phyloP scores from a whole-genome alignment of 352 stramenopile genomes.

The Phytophthora sp. region DNA sequence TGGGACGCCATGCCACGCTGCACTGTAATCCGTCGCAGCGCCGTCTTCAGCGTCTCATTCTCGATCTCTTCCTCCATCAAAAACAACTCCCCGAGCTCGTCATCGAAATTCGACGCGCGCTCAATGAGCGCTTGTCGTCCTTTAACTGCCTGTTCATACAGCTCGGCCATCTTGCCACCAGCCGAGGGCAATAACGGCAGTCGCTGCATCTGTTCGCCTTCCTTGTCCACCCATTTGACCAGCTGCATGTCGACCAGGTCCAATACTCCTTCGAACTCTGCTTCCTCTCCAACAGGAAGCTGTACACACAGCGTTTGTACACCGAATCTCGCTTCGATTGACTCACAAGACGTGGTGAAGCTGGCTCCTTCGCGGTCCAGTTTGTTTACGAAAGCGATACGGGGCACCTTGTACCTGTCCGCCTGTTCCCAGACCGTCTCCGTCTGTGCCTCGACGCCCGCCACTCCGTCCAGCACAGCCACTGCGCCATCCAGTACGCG shows the following conservation, averaged over 20 bases:
- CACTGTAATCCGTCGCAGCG: constrained; percentile 72
- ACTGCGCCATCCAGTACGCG: constrained; percentile 98
- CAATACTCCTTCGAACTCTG: constrained; percentile 68
- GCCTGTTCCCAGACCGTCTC: constrained; percentile 89
- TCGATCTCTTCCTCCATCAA: constrained; percentile 73
- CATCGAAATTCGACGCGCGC: constrained; percentile 69
- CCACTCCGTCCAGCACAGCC: constrained; percentile 96
- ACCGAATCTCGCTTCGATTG: constrained; percentile 62
- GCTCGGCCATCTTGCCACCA: constrained; percentile 54
- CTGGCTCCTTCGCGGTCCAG: constrained; percentile 95
- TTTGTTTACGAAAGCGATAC: constrained; percentile 98
- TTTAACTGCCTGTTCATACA: constrained; percentile 47
- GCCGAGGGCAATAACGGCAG: constrained; percentile 53
- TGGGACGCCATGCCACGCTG: constrained; percentile 46
- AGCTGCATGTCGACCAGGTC: constrained; percentile 76
- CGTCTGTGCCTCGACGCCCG: constrained; percentile 94
- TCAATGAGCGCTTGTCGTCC: constrained; percentile 71
- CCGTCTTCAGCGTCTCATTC: constrained; percentile 50
- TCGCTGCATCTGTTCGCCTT: constrained; percentile 58
- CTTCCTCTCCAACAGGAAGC: constrained; percentile 67
- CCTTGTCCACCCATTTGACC: constrained; percentile 67
- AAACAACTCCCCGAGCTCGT: constrained; percentile 76
- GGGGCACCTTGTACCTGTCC: constrained; percentile 79
- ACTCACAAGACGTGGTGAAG: constrained; percentile 91
- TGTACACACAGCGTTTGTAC: constrained; percentile 70